Percentiles rank a stretch among this genome's conserved stretches.
These are phyloP conservation scores for Cadophora sp. DNA, from an alignment of 2,329 filamentous ascomycete genomes.

Conservation along the genomic window DNA sequence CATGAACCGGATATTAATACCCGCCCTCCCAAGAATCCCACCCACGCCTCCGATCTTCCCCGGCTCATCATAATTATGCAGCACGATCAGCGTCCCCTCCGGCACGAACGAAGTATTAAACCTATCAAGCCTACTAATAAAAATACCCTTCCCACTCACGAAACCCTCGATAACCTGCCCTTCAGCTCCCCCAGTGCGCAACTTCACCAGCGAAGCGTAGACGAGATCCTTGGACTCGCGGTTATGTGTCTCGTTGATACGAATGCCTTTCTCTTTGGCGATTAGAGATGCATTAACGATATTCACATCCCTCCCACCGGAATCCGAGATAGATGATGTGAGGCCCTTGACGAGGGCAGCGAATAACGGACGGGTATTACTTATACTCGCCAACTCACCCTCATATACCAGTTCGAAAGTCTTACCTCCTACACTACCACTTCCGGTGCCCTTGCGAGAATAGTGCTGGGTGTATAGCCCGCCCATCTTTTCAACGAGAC, in stretches of 20 bases:
- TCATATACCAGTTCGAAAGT: constrained; percentile 81
- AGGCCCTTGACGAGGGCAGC: constrained; percentile 82
- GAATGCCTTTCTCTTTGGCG: constrained; percentile 78
- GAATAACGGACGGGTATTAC: constrained; percentile 79
- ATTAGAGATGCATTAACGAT: constrained; percentile 82
- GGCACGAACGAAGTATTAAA: constrained; percentile 79
- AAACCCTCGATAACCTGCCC: constrained; percentile 68
- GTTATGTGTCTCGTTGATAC: constrained; percentile 75
- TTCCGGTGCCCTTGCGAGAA: constrained; percentile 44
- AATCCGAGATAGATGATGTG: constrained; percentile 70
- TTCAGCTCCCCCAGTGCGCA: constrained; percentile 52
- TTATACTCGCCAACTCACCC: constrained; percentile 73
- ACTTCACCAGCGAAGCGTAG: constrained; percentile 74
- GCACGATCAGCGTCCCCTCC: constrained; percentile 76
- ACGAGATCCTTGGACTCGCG: constrained; percentile 66
- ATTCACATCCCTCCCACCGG: constrained; percentile 74
- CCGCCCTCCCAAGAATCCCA: constrained; percentile 69
- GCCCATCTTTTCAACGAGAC: constrained; percentile 80
- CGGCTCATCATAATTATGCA: constrained; percentile 81
- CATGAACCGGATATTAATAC: constrained; percentile 84
- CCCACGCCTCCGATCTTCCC: constrained; percentile 86
- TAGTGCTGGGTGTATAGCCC: constrained; percentile 81
- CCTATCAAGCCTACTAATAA: constrained; percentile 75
- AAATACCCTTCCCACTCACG: constrained; percentile 66
- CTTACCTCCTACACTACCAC: constrained; percentile 59